Evolutionary conservation across 2,329 filamentous ascomycete species (phyloP), one percentile per base, ranked within the genome.

Genomic region (Beauveria rudraprayagi): DNA sequence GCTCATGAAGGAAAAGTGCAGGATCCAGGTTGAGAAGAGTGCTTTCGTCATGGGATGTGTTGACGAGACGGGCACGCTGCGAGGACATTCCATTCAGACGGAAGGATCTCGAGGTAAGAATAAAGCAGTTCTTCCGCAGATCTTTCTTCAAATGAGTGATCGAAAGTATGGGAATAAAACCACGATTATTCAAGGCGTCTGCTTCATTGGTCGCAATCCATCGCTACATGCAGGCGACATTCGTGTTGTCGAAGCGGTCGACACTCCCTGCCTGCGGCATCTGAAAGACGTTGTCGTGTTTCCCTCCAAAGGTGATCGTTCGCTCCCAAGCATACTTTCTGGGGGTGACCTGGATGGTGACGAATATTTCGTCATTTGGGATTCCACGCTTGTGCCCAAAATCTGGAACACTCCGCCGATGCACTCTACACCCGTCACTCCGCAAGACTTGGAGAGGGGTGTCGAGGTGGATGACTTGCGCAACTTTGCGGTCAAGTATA

Each of bases 331-430:
- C 68, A 97, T 97, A 93, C 92, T 94, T 65, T 96, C 94, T 4
- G 94, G 94, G 2, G 94, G 94, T 0, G 94, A 99, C 69, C 81
- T 99, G 0, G 94, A 99, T 69, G 94, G 94, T 0, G 94, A 99
- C 68, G 94, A 99, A 70, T 99, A 92, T 70, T 87, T 97, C 60
- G 86, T 97, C 5, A 88, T 97, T 51, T 99, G 94, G 93, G 92
- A 99, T 66, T 71, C 80, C 24, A 81, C 83, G 16, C 77, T 99
- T 7, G 78, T 95, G 28, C 91, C 91, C 0, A 65, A 73, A 1
- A 75, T 83, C 56, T 90, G 89, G 84, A 90, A 94, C 66, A 78
- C 83, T 40, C 76, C 81, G 0, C 87, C 94, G 0, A 96, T 97
- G 91, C 81, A 89, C 64, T 94, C 92, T 68, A 78, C 80, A 0